Base-by-base conservation (phyloP, 768 basidiomycete genomes). In the Neoboletus subvelutipes region DNA sequence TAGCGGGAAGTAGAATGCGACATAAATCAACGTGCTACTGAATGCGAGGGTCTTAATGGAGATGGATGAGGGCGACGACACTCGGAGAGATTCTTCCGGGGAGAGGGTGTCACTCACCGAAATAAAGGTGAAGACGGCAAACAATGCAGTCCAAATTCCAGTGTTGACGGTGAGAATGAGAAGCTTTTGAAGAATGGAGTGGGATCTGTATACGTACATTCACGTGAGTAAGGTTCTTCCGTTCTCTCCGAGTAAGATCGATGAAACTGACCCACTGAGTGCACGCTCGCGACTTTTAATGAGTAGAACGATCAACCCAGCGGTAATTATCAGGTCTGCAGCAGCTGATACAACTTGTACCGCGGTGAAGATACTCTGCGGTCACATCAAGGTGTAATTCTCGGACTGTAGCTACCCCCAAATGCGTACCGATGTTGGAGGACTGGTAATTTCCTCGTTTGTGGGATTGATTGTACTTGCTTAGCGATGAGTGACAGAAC, bases 91-190 rank as follows among this genome's bases (percentile, higher is more conserved):
- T 34, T 9, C n/a, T 31, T n/a, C 5, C 33, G 24, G 33, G 24
- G 11, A 22, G 4, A 41, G 9, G 15, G 20, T 24, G 11, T 13
- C 11, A 15, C 52, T 56, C 29, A 56, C 57, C 1, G 42, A 0
- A 12, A 59, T 41, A 6, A 63, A 43, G 24, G 41, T 47, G 9
- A 47, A 15, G 1, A 54, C 26, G 12, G 50, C 51, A 33, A 54
- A 62, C 20, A 62, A 4, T 18, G 57, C 51, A n/a, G 57, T 64
- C 60, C 62, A 62, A 13, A 53, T 34, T 5, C 54, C 57, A 31
- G 54, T 62, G 37, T 58, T 59, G 46, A 59, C 29, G 9, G 63
- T 55, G 52, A 53, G 41, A 41, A 63, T 18, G 17, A 54, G 26
- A 20, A 62, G 47, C 29, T 37, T 61, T 33, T 56, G 54, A 13